Percentiles rank a stretch among this genome's conserved stretches.
Conservation (phyloP, 805 yeast genomes). For the Lachancea sp. region DNA sequence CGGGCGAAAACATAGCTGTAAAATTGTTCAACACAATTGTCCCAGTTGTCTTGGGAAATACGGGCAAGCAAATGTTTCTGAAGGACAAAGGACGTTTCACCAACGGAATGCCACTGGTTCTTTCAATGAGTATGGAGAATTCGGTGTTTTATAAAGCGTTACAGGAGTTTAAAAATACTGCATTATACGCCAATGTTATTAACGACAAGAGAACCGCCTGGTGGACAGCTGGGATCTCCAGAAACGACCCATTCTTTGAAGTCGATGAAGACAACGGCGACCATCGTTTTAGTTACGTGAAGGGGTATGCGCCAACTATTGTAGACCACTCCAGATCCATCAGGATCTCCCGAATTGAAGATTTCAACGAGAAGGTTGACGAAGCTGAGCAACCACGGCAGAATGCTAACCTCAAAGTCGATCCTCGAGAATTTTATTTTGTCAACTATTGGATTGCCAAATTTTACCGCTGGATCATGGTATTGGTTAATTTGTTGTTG, state of each 20-base stretch:
- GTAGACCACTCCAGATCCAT: slow-evolving; percentile 46
- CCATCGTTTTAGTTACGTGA: slow-evolving; percentile 40
- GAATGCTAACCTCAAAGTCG: slow-evolving; percentile 3
- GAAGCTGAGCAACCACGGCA: slow-evolving; percentile 1
- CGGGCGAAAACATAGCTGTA: slow-evolving; percentile 47
- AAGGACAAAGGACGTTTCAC: slow-evolving; percentile 36
- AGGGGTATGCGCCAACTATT: slow-evolving; percentile 51
- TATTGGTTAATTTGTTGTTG: slow-evolving; percentile 41
- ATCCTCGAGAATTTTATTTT: slow-evolving; percentile 14
- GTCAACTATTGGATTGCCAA: slow-evolving; percentile 33
- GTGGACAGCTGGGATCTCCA: slow-evolving; percentile 73
- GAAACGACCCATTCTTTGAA: slow-evolving; percentile 50
- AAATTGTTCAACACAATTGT: slow-evolving; percentile 55
- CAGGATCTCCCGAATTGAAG: slow-evolving; percentile 19
- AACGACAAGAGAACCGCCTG: slow-evolving; percentile 78
- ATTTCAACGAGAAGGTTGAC: slow-evolving; percentile 4
- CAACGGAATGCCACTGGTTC: slow-evolving; percentile 46
- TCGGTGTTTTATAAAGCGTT: slow-evolving; percentile 58
- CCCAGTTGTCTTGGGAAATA: slow-evolving; percentile 58
- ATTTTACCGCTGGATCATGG: slow-evolving; percentile 43
- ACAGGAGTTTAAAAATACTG: slow-evolving; percentile 42
- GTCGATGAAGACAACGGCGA: slow-evolving; percentile 41
- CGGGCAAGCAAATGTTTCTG: slow-evolving; percentile 71
- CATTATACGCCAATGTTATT: slow-evolving; percentile 67
- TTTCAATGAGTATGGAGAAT: slow-evolving; percentile 56